Evolutionary conservation across 2,329 filamentous ascomycete species (phyloP), one percentile per base, ranked within the genome.

Genomic region (Penicillium sp.): DNA sequence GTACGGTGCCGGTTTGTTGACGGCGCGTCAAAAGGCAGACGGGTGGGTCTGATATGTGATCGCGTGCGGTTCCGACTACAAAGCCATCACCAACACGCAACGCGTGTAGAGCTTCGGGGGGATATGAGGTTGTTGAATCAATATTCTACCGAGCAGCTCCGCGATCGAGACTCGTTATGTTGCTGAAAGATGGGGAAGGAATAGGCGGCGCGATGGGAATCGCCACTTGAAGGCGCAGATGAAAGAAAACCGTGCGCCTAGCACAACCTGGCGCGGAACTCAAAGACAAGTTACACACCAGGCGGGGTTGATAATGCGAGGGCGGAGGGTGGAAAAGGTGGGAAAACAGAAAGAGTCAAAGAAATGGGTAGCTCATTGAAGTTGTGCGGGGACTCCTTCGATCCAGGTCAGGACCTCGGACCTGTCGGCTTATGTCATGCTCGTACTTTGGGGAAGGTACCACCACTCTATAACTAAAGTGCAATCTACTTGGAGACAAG

Each of bases 41-140:
- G 47, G 27, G 49, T 54, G 40, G 24, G 48, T 48, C 52, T 47
- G 49, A 34, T 55, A 38, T 42, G 29, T 61, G 58, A 57, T 65
- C 63, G 62, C 61, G 61, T 63, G 60, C 57, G 57, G 52, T 31
- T 49, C 49, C 43, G 54, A 56, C 52, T 62, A 62, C 36, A 48
- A 51, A 49, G 59, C 60, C 63, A 66, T 64, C 46, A 52, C 62
- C 51, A 39, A 54, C 56, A 64, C 60, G 56, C 58, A 57, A 63
- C 63, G 60, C 58, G 63, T 57, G 54, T 32, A 43, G 31, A 52
- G 16, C 24, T 50, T 24, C 29, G 29, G 16, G n/a, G 13, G 27
- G 22, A 16, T 21, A n/a, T 38, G 14, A 27, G n/a, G 8, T 22
- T n/a, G 13, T 2, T 10, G 11, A 6, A 22, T 10, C 27, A 21